Conservation (phyloP, 805 yeast species). For the Scheffersomyces spartinae region DNA sequence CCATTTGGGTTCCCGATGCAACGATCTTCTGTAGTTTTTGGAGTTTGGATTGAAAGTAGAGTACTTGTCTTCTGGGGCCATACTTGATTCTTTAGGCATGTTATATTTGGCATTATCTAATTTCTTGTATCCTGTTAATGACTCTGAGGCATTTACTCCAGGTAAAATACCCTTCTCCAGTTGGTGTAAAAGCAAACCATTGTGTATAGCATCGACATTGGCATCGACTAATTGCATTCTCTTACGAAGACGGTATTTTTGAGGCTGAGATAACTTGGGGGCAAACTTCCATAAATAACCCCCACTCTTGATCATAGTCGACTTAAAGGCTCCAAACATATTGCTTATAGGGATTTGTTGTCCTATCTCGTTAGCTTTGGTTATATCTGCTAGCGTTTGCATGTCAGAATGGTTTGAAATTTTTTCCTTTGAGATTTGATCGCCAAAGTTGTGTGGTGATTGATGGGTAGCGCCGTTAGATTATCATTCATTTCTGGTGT, state of each 20-base stretch:
- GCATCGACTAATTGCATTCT: slow-evolving; percentile 76
- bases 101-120: slow-evolving; percentile 23
- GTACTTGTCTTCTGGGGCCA: slow-evolving; percentile 78
- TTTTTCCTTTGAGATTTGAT: too few relatives aligned
- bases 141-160: too few relatives aligned
- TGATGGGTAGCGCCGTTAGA: too few relatives aligned
- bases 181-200: slow-evolving; percentile 26
- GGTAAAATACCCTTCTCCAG: too few relatives aligned
- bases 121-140: too few relatives aligned
- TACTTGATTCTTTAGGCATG: slow-evolving; percentile 71
- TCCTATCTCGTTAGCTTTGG: too few relatives aligned
- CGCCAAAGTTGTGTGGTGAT: too few relatives aligned
- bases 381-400: too few relatives aligned
- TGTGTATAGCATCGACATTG: slow-evolving; percentile 54
- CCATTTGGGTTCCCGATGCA: slow-evolving; percentile 87
- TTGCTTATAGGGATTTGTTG: too few relatives aligned
- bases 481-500: too few relatives aligned
- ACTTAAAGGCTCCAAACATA: slow-evolving; percentile 68
- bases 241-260: slow-evolving; percentile 74
- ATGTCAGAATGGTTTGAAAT: too few relatives aligned
- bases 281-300: slow-evolving; percentile 63
- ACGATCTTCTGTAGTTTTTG: slow-evolving; percentile 75
- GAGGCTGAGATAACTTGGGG: slow-evolving; percentile 53
- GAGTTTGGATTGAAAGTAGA: slow-evolving; percentile 69
- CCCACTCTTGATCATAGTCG: slow-evolving; percentile 45